A percentile compares a stretch with the other conserved stretches of the same genome.
phyloP scores from a whole-genome alignment of 257 asterid species.

The Scutellaria minor region DNA sequence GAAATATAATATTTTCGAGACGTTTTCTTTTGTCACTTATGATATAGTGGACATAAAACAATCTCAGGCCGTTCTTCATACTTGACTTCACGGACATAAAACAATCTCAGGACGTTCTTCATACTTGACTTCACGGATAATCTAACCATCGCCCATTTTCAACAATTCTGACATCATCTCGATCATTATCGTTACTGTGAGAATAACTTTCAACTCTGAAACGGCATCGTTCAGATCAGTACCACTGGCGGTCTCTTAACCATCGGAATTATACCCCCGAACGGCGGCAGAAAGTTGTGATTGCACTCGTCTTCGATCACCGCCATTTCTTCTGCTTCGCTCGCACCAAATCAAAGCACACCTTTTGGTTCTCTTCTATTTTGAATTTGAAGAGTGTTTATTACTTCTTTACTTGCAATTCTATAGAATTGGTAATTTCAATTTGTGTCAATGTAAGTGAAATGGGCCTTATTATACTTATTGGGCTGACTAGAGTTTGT shows the following conservation, averaged over 20 bases:
- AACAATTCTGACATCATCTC: constrained; percentile 19
- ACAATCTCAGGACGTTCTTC: constrained; percentile 39
- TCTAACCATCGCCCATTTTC: constrained; percentile 34
- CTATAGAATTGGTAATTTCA: constrained; percentile 46
- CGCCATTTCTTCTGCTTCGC: constrained; percentile 49
- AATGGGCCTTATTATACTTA: too few species aligned
- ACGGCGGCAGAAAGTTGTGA: constrained; percentile 44
- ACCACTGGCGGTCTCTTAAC: constrained; percentile 94
- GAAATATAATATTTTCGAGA: too few species aligned
- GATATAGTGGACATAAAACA: too few species aligned
- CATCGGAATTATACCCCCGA: constrained; percentile 76
- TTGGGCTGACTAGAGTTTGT: too few species aligned
- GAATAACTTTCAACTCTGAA: constrained; percentile 34
- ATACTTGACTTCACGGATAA: constrained; percentile 34
- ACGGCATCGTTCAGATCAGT: constrained; percentile 61
- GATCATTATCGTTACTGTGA: constrained; percentile 15
- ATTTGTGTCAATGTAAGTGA: too few species aligned
- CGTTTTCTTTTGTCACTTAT: too few species aligned
- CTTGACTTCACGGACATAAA: too few species aligned
- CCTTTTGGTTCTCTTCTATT: constrained; percentile 9
- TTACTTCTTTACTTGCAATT: constrained; percentile 30
- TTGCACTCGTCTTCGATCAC: constrained; percentile 57
- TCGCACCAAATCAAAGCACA: constrained; percentile 18
- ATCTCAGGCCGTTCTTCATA: too few species aligned
- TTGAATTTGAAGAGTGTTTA: too few species aligned